These are phyloP conservation scores for Mycena sp. DNA, from an alignment of 1,284 basidiomycete species.

Conservation along the genomic window DNA sequence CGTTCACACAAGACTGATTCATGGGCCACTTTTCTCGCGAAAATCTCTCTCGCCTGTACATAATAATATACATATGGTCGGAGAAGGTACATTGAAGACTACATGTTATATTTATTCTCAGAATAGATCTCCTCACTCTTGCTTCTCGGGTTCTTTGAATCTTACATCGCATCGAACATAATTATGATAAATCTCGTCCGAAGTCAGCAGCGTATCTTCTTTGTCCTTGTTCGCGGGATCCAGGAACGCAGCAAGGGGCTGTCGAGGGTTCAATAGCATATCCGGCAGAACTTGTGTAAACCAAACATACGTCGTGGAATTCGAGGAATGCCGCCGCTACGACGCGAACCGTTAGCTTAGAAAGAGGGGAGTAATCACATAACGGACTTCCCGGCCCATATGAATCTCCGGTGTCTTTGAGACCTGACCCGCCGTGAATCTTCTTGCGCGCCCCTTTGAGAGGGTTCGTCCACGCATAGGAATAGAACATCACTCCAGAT, in stretches of 20 bases:
- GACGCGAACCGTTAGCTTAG: background rate
- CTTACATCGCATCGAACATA: constrained; percentile 61
- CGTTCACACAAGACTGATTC: no score
- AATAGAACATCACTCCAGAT: constrained; percentile 78
- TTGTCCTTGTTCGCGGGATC: constrained; percentile 55
- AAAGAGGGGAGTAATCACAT: constrained; percentile 7
- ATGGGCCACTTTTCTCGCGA: no score
- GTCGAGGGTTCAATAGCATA: background rate
- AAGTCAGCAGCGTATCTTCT: constrained; percentile 64
- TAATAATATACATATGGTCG: no score
- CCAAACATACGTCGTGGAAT: background rate
- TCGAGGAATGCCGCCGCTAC: no score
- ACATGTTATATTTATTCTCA: no score
- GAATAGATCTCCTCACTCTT: no score
- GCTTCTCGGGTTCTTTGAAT: constrained; percentile 23
- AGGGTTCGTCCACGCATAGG: constrained; percentile 61
- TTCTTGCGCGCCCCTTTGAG: constrained; percentile 65
- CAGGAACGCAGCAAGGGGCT: constrained; percentile 62
- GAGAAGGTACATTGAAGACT: no score
- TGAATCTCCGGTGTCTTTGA: constrained; percentile 63
- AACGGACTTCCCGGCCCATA: constrained; percentile 66
- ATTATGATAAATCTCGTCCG: constrained; percentile 69
- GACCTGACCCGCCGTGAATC: constrained; percentile 78
- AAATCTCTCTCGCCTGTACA: no score
- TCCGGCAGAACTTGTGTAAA: no score